These are phyloP conservation scores for Corymbia calophylla DNA, from an alignment of 441 rosid genomes.

Conservation along the genomic window DNA sequence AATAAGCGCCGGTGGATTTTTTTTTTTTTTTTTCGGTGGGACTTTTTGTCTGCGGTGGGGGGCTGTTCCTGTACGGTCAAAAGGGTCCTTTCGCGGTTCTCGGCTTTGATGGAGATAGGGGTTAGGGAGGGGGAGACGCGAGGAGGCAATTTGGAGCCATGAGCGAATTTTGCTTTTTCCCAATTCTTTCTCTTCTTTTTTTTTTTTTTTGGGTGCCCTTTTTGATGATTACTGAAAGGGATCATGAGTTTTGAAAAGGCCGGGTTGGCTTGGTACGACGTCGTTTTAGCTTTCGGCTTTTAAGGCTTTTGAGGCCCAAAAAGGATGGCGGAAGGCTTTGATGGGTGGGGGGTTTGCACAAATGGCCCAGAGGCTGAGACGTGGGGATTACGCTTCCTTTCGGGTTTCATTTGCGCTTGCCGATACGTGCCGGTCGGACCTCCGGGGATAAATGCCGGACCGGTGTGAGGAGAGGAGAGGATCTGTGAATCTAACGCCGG, in stretches of 20 bases:
- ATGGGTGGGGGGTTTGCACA: neutral
- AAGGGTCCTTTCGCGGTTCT: neutral
- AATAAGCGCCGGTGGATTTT: neutral
- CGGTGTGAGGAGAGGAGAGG: rapidly evolving
- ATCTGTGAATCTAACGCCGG: neutral
- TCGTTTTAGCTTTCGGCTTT: neutral
- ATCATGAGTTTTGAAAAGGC: neutral
- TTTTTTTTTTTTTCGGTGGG: neutral
- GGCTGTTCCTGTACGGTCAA: neutral
- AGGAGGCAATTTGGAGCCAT: neutral
- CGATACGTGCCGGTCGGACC: neutral
- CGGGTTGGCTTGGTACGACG: neutral
- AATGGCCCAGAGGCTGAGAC: neutral
- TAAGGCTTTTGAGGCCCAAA: neutral
- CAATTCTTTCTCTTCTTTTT: neutral
- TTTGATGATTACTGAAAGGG: neutral
- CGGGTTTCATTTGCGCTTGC: neutral
- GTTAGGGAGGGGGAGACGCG: neutral
- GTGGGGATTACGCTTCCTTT: neutral
- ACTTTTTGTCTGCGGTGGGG: neutral
- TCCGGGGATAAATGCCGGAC: neutral
- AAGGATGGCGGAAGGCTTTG: neutral
- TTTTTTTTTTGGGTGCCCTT: neutral
- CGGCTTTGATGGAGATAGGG: neutral
- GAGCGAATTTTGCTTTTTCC: neutral